A percentile compares a stretch with the other conserved stretches of the same genome.
phyloP scores from a whole-genome alignment of 1,284 basidiomycete genomes.

The Irpex rosettiformis region DNA sequence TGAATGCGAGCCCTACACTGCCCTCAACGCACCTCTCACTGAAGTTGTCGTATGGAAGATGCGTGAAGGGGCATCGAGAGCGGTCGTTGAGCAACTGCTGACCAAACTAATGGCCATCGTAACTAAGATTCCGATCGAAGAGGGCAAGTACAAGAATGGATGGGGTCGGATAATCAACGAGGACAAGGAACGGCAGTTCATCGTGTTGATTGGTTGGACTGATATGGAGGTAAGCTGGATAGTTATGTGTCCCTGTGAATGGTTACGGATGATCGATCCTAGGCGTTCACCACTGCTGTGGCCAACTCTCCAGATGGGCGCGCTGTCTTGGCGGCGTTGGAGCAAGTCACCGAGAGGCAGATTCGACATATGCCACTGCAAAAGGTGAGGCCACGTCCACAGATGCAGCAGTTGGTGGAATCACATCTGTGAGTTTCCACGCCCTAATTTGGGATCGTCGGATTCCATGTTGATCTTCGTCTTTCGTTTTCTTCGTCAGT shows the following conservation, averaged over 20 bases:
- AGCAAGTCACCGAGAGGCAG: conserved; percentile 6
- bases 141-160: conserved; percentile 12
- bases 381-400: neutral
- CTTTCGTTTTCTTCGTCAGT: neutral
- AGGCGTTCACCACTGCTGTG: conserved; percentile 13
- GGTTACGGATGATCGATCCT: neutral
- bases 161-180: conserved; percentile 13
- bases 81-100: conserved; percentile 8
- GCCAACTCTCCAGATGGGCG: conserved; percentile 11
- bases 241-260: neutral
- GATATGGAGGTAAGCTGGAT: conserved; percentile 11
- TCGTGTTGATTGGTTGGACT: conserved; percentile 16
- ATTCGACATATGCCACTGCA: conserved; percentile 8
- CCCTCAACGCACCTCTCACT: conserved; percentile 9
- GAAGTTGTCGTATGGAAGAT: conserved; percentile 14
- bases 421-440: neutral
- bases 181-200: conserved; percentile 8
- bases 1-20: conserved; percentile 9
- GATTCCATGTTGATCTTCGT: neutral
- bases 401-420: neutral
- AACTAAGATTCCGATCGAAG: conserved; percentile 8
- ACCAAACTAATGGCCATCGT: conserved; percentile 11
- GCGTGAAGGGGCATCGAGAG: conserved; percentile 4
- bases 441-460: neutral
- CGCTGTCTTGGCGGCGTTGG: conserved; percentile 9